Evolutionary conservation across 1,139 yeast genomes (phyloP), one percentile per base, ranked within the genome.

Genomic region (Zhuliangozyma blackwelliae): DNA sequence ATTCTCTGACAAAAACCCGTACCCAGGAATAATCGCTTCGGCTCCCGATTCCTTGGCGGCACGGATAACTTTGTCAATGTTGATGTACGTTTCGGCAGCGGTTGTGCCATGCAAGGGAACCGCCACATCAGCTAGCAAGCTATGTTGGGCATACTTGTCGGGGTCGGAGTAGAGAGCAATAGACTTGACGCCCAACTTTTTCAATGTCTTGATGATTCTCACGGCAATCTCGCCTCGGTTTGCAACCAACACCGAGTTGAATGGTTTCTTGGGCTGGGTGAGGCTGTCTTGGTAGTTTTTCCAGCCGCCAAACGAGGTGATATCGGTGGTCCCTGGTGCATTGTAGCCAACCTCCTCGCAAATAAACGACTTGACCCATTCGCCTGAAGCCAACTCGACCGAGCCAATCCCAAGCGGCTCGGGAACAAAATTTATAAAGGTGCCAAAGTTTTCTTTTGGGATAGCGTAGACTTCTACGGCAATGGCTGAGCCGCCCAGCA

Each of bases 171-270:
- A 92, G 33, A 92, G 83, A 2, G 97, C 94, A 47, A 92, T 82
- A 0, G 96, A 68, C 50, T 72, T 76, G 49, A 92, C 86, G 3
- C 80, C 79, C 50, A 90, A 61, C 57, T 82, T 82, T 59, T 86
- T 87, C 55, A 90, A 70, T 7, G 98, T 90, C 56, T 77, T 83
- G 54, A 90, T 87, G 49, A 92, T 86, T 57, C 98, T 74, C 27
- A 89, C 97, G 3, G 98, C 97, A 53, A 92, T 92, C 64, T 92
- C 98, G 57, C 98, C 98, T 64, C 98, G 79, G 67, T 92, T 92
- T 27, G 98, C 97, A 39, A 92, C 95, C 43, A 92, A 72, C 10
- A 92, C 96, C 10, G 86, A 77, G 32, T 81, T 72, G 62, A 90
- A 90, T 0, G 92, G 95, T 57, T 75, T 78, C 32, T 52, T 51